Base-by-base conservation (phyloP, 176 grass and related monocot species). In the Lolium perenne region DNA sequence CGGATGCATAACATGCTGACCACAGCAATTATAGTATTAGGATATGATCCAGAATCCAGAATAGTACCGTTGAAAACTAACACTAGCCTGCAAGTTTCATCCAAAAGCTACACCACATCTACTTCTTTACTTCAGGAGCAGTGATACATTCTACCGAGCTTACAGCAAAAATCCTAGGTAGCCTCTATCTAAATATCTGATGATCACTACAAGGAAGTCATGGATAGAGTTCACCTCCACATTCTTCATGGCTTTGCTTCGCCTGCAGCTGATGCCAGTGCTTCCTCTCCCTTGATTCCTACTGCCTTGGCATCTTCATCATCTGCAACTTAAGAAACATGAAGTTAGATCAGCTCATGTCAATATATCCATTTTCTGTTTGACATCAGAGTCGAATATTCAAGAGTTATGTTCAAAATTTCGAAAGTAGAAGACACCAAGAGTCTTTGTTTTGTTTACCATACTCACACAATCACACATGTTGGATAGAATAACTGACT, bases 161-260 rank as follows among this genome's bases (percentile, higher is more conserved):
- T 15, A 83, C 84, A 83, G 12, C n/a, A 83, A 83, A 63, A 83
- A 83, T 14, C 7, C 35, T 20, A 12, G 32, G 7, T 47, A 48
- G 41, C 46, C 18, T 80, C 47, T 84, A 80, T 29, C 65, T 65
- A 40, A 72, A 71, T 75, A 82, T 46, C 46, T 26, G 81, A 17
- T 59, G 14, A 6, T 15, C 8, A 58, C 22, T 57, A 60, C 38
- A 46, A 60, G 21, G 17, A 71, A 73, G 62, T 63, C 59, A 60
- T 4, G 14, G 40, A 70, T 81, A 56, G 48, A 15, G 46, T 23
- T 62, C 54, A 82, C 41, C 57, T 16, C 20, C 18, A 35, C 2
- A 9, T 29, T 83, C 65, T 86, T 90, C 79, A 90, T 32, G 80
- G 74, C 66, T 90, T 83, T 7, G 15, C 46, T 83, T 83, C 80